Evolutionary conservation across 805 yeast species (phyloP).

Genomic region (Saccharomycopsis selenospora): DNA sequence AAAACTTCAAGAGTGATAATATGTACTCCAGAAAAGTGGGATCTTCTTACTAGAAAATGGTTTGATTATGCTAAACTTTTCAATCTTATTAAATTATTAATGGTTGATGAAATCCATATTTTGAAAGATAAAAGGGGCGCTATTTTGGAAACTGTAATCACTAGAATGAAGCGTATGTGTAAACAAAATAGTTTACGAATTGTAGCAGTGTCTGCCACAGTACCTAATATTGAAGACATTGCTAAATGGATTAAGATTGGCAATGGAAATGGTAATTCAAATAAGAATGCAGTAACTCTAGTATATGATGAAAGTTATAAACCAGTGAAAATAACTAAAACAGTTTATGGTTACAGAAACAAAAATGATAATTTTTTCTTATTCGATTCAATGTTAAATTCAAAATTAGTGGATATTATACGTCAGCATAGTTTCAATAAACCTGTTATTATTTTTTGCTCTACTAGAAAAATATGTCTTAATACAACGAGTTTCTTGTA

Average conservation of each 20-base stretch:
- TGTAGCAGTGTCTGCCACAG: conserved; percentile 45
- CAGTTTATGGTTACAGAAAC: conserved; percentile 38
- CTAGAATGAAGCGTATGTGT: conserved; percentile 40
- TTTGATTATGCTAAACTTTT: conserved; percentile 34
- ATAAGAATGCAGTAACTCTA: conserved; percentile 31
- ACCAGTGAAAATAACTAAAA: conserved; percentile 35
- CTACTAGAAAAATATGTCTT: conserved; percentile 43
- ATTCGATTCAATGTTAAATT: conserved; percentile 38
- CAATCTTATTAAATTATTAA: conserved; percentile 37
- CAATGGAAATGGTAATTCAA: conserved; percentile 19
- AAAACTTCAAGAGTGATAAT: conserved; percentile 45
- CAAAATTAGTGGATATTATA: conserved; percentile 36
- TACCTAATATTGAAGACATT: conserved; percentile 44
- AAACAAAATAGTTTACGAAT: conserved; percentile 32
- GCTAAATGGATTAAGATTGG: conserved; percentile 39
- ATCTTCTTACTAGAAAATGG: conserved; percentile 47
- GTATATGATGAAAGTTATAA: conserved; percentile 42
- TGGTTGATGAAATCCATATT: conserved; percentile 43
- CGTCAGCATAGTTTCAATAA: conserved; percentile 32
- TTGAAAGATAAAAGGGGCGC: conserved; percentile 42
- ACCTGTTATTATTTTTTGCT: conserved; percentile 45
- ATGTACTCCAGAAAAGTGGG: conserved; percentile 61
- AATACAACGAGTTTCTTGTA: conserved; percentile 38
- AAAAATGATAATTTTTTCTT: conserved; percentile 39
- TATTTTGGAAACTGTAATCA: conserved; percentile 39